Conservation (phyloP, 306 rosid species). For the Lathyrus oleraceus region DNA sequence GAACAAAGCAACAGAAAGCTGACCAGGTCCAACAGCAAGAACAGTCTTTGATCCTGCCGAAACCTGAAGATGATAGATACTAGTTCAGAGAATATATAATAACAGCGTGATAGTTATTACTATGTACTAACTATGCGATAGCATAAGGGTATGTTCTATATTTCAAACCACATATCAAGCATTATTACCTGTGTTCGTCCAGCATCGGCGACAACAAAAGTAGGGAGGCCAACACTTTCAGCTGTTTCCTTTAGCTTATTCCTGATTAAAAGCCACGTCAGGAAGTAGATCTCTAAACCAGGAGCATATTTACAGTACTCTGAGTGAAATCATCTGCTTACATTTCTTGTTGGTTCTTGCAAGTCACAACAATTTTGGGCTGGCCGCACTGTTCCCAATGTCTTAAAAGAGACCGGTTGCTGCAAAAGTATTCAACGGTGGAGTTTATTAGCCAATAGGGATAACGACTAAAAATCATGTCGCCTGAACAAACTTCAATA, state of each 20-base stretch:
- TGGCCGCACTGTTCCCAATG: constrained; percentile 91
- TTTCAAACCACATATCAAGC: constrained; percentile 23
- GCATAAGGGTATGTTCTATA: constrained; percentile 2
- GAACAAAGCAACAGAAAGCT: constrained; percentile 30
- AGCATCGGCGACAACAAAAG: constrained; percentile 90
- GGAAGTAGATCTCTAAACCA: constrained; percentile 12
- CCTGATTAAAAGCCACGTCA: constrained; percentile 50
- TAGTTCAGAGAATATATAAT: neutral
- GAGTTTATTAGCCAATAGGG: constrained; percentile 5
- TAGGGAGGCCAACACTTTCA: constrained; percentile 78
- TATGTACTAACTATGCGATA: neutral
- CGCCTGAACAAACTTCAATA: neutral
- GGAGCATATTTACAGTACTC: constrained; percentile 27
- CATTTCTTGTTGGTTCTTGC: constrained; percentile 93
- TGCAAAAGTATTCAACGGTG: constrained; percentile 35
- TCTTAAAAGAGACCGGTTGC: constrained; percentile 70
- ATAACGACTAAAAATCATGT: neutral
- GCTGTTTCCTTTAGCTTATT: constrained; percentile 82
- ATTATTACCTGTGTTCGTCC: constrained; percentile 92
- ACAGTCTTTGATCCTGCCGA: constrained; percentile 80
- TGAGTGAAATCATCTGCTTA: constrained; percentile 47
- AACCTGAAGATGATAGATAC: constrained; percentile 54
- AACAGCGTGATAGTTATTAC: neutral
- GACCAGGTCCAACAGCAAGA: constrained; percentile 96
- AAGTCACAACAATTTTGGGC: constrained; percentile 81